phyloP scores from a whole-genome alignment of 2,329 filamentous ascomycete species.

The Calonectria pseudoreteaudii region DNA sequence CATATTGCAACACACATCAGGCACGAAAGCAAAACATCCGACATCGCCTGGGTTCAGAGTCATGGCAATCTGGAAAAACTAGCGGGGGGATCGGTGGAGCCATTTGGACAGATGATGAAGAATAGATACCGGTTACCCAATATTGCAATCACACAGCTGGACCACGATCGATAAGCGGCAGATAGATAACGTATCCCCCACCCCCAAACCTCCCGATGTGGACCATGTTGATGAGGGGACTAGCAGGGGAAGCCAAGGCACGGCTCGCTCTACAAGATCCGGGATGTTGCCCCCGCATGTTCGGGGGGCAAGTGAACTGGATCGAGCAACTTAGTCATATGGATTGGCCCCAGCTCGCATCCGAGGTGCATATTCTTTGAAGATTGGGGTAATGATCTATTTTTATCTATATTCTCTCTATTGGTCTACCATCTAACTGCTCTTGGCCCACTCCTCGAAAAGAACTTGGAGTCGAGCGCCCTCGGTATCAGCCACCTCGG shows the following conservation, averaged over 20 bases:
- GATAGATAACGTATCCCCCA: not conserved
- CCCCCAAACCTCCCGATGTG: not conserved
- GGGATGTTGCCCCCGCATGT: not conserved
- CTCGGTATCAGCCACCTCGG: slow-evolving; percentile 42
- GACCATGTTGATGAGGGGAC: not conserved
- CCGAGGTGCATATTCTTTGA: not conserved
- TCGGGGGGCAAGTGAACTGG: not conserved
- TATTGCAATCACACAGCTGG: too few relatives aligned
- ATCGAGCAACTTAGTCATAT: not conserved
- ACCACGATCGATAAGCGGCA: not conserved
- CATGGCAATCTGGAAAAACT: not conserved
- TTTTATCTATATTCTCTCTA: not conserved
- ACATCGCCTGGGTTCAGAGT: not conserved
- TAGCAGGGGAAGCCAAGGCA: not conserved
- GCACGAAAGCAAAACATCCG: not conserved
- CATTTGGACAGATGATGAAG: not conserved
- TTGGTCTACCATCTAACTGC: not conserved
- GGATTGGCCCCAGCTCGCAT: not conserved
- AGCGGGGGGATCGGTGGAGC: not conserved
- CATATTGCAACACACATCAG: not conserved
- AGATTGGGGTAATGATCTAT: not conserved
- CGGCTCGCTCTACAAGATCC: not conserved
- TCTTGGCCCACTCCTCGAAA: slow-evolving; percentile 33
- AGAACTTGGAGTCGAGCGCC: slow-evolving; percentile 36
- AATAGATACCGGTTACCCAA: not conserved